These are phyloP conservation scores for Penicillium ochrochloron DNA, from an alignment of 495 filamentous ascomycete genomes.

Conservation along the genomic window DNA sequence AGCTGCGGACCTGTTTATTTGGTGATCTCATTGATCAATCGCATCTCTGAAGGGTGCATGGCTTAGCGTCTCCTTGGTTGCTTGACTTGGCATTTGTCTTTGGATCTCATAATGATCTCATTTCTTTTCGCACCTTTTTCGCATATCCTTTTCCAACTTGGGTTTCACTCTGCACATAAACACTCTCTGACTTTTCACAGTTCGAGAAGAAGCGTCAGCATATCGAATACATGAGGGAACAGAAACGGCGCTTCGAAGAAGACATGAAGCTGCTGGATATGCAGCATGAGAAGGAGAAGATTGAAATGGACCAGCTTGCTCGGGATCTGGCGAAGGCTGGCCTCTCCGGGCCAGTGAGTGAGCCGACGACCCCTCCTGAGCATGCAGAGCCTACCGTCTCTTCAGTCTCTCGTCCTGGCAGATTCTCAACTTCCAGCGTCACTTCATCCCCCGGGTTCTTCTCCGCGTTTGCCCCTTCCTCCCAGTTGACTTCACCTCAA, in stretches of 20 bases:
- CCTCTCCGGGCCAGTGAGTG: slow-evolving; percentile 76
- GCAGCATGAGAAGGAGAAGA: slow-evolving; percentile 77
- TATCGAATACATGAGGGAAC: slow-evolving; percentile 82
- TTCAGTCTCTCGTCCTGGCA: slow-evolving; percentile 74
- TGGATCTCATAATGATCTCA: neutral
- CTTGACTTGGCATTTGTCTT: neutral
- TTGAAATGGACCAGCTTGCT: slow-evolving; percentile 80
- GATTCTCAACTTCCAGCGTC: slow-evolving; percentile 82
- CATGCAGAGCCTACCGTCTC: slow-evolving; percentile 78
- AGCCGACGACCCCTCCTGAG: slow-evolving; percentile 97
- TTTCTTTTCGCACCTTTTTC: neutral
- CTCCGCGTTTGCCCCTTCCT: slow-evolving; percentile 72
- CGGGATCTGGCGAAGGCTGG: slow-evolving; percentile 70
- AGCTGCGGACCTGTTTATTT: neutral
- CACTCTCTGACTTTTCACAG: slow-evolving; percentile 53
- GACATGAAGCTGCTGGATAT: slow-evolving; percentile 86
- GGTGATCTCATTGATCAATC: neutral
- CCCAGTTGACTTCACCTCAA: slow-evolving; percentile 66
- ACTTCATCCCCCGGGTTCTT: slow-evolving; percentile 78
- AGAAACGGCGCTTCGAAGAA: slow-evolving; percentile 81
- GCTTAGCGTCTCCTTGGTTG: neutral
- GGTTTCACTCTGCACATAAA: slow-evolving; percentile 2
- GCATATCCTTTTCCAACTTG: neutral
- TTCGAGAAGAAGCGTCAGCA: slow-evolving; percentile 91
- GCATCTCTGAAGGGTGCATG: neutral